Percentiles rank a stretch among this genome's conserved stretches.
These are phyloP conservation scores for Fonsecaea pugnacius DNA, from an alignment of 2,329 filamentous ascomycete species.

Conservation along the genomic window DNA sequence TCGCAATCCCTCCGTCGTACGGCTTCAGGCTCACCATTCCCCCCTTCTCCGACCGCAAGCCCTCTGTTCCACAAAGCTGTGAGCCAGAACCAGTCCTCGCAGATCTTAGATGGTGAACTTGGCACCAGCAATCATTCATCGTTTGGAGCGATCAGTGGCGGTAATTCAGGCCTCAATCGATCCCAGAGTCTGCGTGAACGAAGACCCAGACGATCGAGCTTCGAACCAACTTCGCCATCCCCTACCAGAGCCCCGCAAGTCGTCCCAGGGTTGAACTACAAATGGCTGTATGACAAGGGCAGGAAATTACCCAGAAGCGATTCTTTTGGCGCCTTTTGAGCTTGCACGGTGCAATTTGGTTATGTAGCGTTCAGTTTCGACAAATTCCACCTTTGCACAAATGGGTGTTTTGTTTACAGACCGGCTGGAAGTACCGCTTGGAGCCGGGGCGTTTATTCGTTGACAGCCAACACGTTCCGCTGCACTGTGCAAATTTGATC, in stretches of 20 bases:
- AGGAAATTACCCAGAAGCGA: slow-evolving; percentile 44
- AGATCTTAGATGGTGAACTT: slow-evolving; percentile 29
- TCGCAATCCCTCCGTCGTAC: slow-evolving; percentile 46
- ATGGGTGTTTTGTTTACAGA: not conserved
- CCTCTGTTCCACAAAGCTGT: slow-evolving; percentile 72
- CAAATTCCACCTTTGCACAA: not conserved
- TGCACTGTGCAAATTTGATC: not conserved
- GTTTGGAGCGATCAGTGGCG: slow-evolving; percentile 27
- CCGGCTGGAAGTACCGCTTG: not conserved
- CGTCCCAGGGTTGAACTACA: slow-evolving; percentile 79
- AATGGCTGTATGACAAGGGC: slow-evolving; percentile 91
- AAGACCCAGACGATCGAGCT: slow-evolving; percentile 26
- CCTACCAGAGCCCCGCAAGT: slow-evolving; percentile 60
- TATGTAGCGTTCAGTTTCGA: not conserved
- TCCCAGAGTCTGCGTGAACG: slow-evolving; percentile 34
- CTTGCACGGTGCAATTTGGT: not conserved
- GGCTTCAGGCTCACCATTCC: slow-evolving; percentile 57
- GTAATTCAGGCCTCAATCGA: slow-evolving; percentile 27
- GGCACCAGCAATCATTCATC: slow-evolving; percentile 21
- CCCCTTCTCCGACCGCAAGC: slow-evolving; percentile 51
- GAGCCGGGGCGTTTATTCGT: not conserved
- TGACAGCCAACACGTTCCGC: not conserved
- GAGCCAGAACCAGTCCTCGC: slow-evolving; percentile 39
- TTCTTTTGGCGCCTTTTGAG: slow-evolving; percentile 28
- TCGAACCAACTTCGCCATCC: slow-evolving; percentile 29